These are phyloP conservation scores for Pseudisothecium myosuroides DNA, from an alignment of 225 moss, liverwort and hornwort genomes.

Conservation along the genomic window DNA sequence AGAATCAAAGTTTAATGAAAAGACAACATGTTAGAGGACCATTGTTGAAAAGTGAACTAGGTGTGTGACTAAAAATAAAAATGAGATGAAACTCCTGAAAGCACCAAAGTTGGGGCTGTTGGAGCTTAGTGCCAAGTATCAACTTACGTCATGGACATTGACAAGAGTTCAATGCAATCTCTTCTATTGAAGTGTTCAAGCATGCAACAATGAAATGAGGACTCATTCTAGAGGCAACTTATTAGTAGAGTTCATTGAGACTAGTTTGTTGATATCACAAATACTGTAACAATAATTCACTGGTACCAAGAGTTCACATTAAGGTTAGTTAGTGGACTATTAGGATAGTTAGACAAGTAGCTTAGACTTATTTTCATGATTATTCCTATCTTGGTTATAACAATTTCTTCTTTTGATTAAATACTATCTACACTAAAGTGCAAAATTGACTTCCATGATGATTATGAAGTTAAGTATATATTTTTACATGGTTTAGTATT, in stretches of 20 bases:
- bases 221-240: rapidly evolving
- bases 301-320: neutral
- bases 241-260: rapidly evolving
- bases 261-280: rapidly evolving
- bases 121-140: neutral
- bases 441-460: neutral
- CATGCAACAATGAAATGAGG: neutral
- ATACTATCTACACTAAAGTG: neutral
- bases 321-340: neutral
- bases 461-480: neutral
- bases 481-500: neutral
- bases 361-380: neutral
- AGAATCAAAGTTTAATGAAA: neutral
- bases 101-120: rapidly evolving
- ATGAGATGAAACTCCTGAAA: neutral
- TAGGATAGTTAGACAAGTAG: neutral
- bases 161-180: rapidly evolving
- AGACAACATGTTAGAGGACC: rapidly evolving
- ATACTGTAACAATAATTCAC: neutral
- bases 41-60: rapidly evolving
- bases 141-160: rapidly evolving
- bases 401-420: neutral
- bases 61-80: neutral
- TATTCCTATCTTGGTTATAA: neutral
- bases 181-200: neutral